These are phyloP conservation scores for Pinus taeda DNA, from an alignment of 75 land plant species.

Conservation along the genomic window DNA sequence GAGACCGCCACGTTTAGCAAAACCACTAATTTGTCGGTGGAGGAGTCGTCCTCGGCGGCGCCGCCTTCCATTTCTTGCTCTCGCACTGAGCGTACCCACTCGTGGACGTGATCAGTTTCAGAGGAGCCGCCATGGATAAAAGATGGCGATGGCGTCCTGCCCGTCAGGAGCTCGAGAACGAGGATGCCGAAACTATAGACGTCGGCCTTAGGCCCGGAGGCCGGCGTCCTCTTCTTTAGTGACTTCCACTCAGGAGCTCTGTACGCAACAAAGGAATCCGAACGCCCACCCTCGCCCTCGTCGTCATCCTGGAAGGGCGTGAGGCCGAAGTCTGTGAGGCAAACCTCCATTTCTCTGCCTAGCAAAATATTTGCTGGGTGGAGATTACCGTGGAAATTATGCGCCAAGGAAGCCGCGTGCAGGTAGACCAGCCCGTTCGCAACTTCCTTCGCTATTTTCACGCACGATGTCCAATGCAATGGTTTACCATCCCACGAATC, in stretches of 20 bases:
- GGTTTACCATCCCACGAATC: neutral
- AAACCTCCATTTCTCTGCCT: constrained; percentile 65
- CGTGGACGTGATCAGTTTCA: neutral
- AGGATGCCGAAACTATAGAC: neutral
- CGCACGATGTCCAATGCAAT: neutral
- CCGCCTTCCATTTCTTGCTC: neutral
- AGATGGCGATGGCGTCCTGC: neutral
- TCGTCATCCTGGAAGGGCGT: constrained; percentile 9
- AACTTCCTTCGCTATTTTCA: constrained; percentile 11
- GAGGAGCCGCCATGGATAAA: neutral
- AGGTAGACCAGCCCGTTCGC: constrained; percentile 4
- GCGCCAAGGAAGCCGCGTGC: constrained; percentile 24
- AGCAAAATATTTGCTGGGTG: constrained; percentile 75
- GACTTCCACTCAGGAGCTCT: neutral
- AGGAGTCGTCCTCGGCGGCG: neutral
- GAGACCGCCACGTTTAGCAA: neutral
- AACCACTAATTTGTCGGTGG: neutral
- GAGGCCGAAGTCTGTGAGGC: constrained; percentile 60
- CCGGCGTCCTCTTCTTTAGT: neutral
- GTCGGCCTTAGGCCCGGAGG: neutral
- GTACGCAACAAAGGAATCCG: neutral
- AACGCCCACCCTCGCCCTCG: neutral
- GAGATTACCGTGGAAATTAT: constrained; percentile 64
- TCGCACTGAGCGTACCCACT: neutral
- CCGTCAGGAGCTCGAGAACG: neutral